Conservation (phyloP, 2,329 filamentous ascomycete genomes). For the Exophiala xenobiotica region DNA sequence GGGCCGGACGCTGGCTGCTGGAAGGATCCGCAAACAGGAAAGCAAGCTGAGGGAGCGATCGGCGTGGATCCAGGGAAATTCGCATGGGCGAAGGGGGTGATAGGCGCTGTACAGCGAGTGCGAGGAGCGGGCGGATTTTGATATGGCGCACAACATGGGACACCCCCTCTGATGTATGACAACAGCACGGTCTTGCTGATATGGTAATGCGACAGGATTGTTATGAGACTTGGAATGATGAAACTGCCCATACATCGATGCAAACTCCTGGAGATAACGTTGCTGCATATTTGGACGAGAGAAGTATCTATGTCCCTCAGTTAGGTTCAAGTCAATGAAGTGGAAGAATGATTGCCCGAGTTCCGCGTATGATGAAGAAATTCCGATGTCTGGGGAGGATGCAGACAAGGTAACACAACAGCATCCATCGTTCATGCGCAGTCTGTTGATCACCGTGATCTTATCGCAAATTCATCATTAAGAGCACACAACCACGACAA, state of each 20-base stretch:
- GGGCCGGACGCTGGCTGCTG: constrained; percentile 60
- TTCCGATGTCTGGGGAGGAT: neutral
- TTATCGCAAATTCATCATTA: neutral
- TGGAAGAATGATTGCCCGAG: neutral
- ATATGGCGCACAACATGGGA: constrained; percentile 7
- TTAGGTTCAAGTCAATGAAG: neutral
- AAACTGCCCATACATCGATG: neutral
- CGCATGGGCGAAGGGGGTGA: constrained; percentile 58
- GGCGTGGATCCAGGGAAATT: constrained; percentile 56
- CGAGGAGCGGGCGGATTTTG: constrained; percentile 57
- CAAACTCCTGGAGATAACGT: neutral
- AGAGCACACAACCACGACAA: too few species aligned
- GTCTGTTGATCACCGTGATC: neutral
- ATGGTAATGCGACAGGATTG: neutral
- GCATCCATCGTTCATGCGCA: neutral
- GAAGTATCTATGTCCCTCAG: neutral
- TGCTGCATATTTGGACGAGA: neutral
- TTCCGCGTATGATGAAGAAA: neutral
- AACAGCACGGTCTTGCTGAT: too few species aligned
- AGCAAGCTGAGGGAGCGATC: constrained; percentile 51
- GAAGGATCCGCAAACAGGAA: constrained; percentile 53
- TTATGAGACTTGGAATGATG: too few species aligned
- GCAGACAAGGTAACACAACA: neutral
- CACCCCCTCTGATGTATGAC: too few species aligned
- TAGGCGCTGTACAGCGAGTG: constrained; percentile 59